Percentiles rank a stretch among this genome's conserved stretches.
Conservation (phyloP, 331 rosid genomes). For the Rhamnella rubrinervis region DNA sequence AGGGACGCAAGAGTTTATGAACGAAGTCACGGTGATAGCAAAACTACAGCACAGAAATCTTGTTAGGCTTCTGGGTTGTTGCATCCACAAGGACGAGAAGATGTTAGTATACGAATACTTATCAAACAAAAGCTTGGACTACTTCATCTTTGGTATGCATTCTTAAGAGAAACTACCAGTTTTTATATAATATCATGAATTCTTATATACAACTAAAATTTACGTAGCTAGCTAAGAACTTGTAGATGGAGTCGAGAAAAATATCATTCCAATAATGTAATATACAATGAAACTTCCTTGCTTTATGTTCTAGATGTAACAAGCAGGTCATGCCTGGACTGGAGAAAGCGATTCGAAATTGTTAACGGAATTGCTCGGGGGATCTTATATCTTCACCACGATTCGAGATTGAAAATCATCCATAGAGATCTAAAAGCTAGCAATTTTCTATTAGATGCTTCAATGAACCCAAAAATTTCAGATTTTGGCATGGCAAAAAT, state of each 20-base stretch:
- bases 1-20: not conserved
- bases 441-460: not conserved
- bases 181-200: too few species aligned
- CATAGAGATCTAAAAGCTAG: not conserved
- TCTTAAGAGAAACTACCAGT: not conserved
- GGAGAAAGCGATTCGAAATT: not conserved
- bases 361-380: too few species aligned
- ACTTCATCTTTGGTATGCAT: not conserved
- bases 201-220: too few species aligned
- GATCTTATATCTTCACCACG: too few species aligned
- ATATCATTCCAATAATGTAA: too few species aligned
- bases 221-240: too few species aligned
- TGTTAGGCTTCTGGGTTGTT: not conserved
- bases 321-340: not conserved
- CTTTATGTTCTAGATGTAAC: not conserved
- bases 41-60: not conserved
- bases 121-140: not conserved
- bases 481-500: slow-evolving; percentile 3
- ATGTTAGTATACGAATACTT: not conserved
- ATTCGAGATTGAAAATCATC: too few species aligned
- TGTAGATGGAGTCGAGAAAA: too few species aligned
- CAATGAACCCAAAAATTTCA: not conserved
- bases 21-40: not conserved
- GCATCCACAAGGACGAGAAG: not conserved
- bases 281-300: not conserved